These are phyloP conservation scores for Monosporascus sp. DNA, from an alignment of 2,329 filamentous ascomycete genomes.

Conservation along the genomic window DNA sequence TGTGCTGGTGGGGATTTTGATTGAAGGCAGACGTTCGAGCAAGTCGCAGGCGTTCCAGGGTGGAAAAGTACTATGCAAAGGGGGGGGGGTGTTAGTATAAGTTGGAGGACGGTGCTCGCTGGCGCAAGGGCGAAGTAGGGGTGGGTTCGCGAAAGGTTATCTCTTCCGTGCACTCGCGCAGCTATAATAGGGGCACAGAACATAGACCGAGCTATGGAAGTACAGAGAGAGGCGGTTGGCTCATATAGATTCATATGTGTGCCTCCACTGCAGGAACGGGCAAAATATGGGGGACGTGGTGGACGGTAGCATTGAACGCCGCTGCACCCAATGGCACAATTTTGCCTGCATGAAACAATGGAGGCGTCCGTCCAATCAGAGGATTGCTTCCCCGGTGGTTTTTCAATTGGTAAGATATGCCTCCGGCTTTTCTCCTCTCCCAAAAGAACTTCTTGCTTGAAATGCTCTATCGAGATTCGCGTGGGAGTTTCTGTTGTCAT, in stretches of 20 bases:
- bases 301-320: constrained; percentile 4
- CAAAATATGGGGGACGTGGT: constrained; percentile 10
- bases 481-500: neutral
- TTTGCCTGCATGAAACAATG: constrained; percentile 2
- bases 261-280: constrained; percentile 18
- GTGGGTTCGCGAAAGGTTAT: neutral
- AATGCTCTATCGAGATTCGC: neutral
- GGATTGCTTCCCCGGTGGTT: neutral
- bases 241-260: constrained; percentile 5
- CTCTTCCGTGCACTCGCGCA: neutral
- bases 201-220: neutral
- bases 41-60: constrained; percentile 53
- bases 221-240: neutral
- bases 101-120: neutral
- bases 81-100: constrained; percentile 11
- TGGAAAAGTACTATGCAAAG: constrained; percentile 50
- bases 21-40: constrained; percentile 38
- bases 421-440: neutral
- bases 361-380: neutral
- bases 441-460: neutral
- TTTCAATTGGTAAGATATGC: neutral
- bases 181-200: neutral
- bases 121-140: too few relatives aligned
- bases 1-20: constrained; percentile 7
- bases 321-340: constrained; percentile 17